Base-by-base conservation (phyloP, 1,284 basidiomycete genomes). In the Porphyrellus sp. region DNA sequence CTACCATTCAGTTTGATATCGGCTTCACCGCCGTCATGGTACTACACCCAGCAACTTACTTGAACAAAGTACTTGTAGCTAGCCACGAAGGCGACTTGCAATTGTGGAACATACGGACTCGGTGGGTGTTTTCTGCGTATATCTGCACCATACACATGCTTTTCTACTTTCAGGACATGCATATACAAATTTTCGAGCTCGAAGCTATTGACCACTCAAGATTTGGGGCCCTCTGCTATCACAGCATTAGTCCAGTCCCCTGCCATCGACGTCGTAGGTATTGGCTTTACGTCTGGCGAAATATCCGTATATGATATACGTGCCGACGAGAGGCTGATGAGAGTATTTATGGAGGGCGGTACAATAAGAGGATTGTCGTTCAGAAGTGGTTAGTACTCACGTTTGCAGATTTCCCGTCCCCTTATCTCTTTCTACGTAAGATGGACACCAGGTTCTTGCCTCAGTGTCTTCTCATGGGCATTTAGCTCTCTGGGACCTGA, bases 41-140 rank as follows among this genome's bases (percentile, higher is more conserved):
- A 27, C 77, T 98, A 7, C 97, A 99, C 70, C 97, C 97, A 1
- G 88, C 93, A 1, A 99, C 97, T 5, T 99, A 99, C 71, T 72
- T 99, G 49, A 98, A 99, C 77, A 99, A 99, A 74, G 79, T 99
- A 1, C 76, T 99, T 1, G 81, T 99, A 9, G 86, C 87, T 1
- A 91, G 91, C 59, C 80, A 76, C 52, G 79, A 94, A 67, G 97
- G 97, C 11, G 76, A 77, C 48, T 72, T 99, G 61, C 90, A 96
- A 58, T 72, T 99, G n/a, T 99, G 93, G 93, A 99, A 99, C 70
- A 86, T 94, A 55, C 79, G 84, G 12, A 87, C 93, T 7, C 80
- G 83, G 89, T 93, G 59, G 59, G 85, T 78, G 25, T 16, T 42
- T 25, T 40, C 37, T 51, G 15, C 33, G 18, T 25, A 15, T 37